Evolutionary conservation across 768 basidiomycete species (phyloP).

Genomic region (Psilocybe subaeruginosa): DNA sequence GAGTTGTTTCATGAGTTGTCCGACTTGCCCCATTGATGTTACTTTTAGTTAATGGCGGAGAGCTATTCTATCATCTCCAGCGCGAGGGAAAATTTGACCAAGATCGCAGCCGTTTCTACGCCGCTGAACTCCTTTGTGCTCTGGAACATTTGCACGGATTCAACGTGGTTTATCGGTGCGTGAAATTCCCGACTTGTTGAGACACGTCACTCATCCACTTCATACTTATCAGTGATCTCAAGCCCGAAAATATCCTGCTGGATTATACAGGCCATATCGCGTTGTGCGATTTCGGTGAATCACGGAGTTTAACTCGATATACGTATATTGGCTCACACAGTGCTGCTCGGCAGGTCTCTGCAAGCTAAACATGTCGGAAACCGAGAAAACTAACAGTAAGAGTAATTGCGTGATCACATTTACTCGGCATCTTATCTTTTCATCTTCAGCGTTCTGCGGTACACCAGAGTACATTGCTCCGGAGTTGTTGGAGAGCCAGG

Average conservation of each 20-base stretch:
- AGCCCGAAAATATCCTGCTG: conserved; percentile 96
- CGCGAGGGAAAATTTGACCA: conserved; percentile 97
- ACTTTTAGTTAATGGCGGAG: conserved; percentile 87
- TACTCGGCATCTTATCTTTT: conserved; percentile 5
- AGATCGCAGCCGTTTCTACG: conserved; percentile 92
- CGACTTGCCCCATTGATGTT: not conserved
- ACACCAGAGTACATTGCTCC: conserved; percentile 99
- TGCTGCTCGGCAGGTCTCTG: conserved; percentile 60
- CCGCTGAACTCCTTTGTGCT: conserved; percentile 94
- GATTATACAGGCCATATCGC: conserved; percentile 99
- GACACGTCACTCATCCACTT: not conserved
- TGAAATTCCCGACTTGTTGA: conserved; percentile 6
- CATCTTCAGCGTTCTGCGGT: conserved; percentile 83
- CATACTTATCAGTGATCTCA: conserved; percentile 69
- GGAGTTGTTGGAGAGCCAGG: conserved; percentile 93
- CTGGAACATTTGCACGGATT: conserved; percentile 96
- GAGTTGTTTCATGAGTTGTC: conserved; percentile 24
- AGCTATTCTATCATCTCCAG: conserved; percentile 97
- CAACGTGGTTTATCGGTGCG: conserved; percentile 96
- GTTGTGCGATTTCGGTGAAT: conserved; percentile 89
- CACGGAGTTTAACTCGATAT: not conserved
- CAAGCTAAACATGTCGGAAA: conserved; percentile 96
- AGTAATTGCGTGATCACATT: conserved; percentile 6
- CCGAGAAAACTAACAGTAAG: conserved; percentile 95
- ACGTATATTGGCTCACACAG: conserved; percentile 12